phyloP scores from a whole-genome alignment of 495 filamentous ascomycete genomes.

The Pyrenula aspistea region DNA sequence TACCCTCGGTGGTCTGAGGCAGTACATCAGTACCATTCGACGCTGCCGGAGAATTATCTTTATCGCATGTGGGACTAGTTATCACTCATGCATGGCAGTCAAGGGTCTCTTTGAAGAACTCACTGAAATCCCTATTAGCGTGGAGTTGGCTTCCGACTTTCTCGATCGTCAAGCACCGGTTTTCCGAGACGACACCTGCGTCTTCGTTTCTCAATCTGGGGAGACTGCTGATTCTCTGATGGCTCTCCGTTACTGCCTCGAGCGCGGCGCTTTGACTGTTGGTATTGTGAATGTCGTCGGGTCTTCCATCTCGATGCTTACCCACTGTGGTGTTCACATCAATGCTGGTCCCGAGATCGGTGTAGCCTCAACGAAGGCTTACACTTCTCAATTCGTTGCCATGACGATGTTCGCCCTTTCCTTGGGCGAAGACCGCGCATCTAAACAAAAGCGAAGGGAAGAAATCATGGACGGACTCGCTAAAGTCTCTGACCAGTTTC shows the following conservation, averaged over 20 bases:
- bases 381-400: constrained; percentile 96
- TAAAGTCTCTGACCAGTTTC: constrained; percentile 83
- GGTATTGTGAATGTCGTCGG: constrained; percentile 97
- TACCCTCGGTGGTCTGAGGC: constrained; percentile 86
- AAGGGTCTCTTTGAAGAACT: constrained; percentile 96
- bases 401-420: constrained; percentile 99
- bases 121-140: constrained; percentile 93
- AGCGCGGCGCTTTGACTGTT: constrained; percentile 91
- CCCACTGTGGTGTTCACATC: constrained; percentile 99
- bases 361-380: constrained; percentile 97
- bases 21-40: constrained; percentile 92
- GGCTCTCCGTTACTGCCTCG: constrained; percentile 93
- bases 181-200: constrained; percentile 98
- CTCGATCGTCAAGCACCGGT: constrained; percentile 95
- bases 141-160: constrained; percentile 96
- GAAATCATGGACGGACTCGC: constrained; percentile 93
- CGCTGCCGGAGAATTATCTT: constrained; percentile 95
- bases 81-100: constrained; percentile 98
- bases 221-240: constrained; percentile 98
- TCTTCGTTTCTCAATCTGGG: constrained; percentile 96
- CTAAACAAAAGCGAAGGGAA: constrained; percentile 82
- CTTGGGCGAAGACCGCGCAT: constrained; percentile 88
- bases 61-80: constrained; percentile 95
- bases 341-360: constrained; percentile 98
- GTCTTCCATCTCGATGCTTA: constrained; percentile 93